phyloP scores from a whole-genome alignment of 331 rosid species.

The Ulmus americana region DNA sequence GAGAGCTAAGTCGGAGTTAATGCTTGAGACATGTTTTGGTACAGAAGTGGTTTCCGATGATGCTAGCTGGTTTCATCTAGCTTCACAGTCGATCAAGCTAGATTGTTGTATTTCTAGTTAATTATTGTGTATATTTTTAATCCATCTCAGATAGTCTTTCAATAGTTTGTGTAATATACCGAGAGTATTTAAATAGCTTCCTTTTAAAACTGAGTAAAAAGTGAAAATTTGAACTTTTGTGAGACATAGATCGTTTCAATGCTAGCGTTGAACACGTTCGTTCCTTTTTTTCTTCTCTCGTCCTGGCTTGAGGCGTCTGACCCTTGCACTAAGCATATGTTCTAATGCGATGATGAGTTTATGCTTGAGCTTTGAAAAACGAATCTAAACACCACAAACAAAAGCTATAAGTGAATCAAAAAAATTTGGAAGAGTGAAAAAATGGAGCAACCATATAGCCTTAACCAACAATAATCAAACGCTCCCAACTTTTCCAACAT shows the following conservation, averaged over 20 bases:
- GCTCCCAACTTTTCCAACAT: too few species aligned
- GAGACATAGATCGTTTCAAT: not conserved
- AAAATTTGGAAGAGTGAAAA: not conserved
- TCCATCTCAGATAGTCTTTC: not conserved
- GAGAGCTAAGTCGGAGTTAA: not conserved
- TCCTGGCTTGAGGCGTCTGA: too few species aligned
- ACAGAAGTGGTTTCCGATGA: not conserved
- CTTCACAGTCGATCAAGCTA: not conserved
- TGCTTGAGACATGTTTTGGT: not conserved
- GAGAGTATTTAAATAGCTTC: not conserved
- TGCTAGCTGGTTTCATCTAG: not conserved
- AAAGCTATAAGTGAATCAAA: not conserved
- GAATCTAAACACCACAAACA: not conserved
- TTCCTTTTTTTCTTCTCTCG: not conserved
- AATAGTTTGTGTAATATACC: not conserved
- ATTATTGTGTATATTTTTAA: not conserved
- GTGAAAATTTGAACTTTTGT: not conserved
- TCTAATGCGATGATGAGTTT: too few species aligned
- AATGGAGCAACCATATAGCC: too few species aligned
- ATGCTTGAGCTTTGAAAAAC: too few species aligned
- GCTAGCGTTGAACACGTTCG: not conserved
- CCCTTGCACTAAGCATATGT: too few species aligned
- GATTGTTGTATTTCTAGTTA: not conserved
- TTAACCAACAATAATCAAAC: too few species aligned
- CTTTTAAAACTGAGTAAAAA: not conserved